phyloP scores from a whole-genome alignment of 306 rosid genomes.

The Pachyrhizus erosus region DNA sequence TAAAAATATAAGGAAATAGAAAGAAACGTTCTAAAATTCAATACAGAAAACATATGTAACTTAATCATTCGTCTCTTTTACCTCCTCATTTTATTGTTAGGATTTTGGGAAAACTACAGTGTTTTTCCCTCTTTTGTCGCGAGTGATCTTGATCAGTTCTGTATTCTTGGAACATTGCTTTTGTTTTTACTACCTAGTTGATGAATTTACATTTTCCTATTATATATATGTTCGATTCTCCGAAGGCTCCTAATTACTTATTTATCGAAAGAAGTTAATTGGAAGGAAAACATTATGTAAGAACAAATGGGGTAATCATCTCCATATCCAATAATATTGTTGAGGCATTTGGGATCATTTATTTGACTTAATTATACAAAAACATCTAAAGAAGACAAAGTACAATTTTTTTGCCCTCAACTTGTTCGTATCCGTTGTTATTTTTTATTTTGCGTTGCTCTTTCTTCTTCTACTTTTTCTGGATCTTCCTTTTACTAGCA shows the following conservation, averaged over 20 bases:
- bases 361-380: conserved; percentile 35
- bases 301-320: not conserved
- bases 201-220: not conserved
- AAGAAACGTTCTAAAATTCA: not conserved
- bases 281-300: not conserved
- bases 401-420: not conserved
- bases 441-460: conserved; percentile 7
- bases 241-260: not conserved
- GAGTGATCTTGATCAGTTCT: conserved; percentile 1
- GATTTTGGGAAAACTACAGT: not conserved
- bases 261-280: conserved; percentile 1
- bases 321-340: conserved; percentile 6
- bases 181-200: not conserved
- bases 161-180: not conserved
- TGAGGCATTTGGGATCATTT: not conserved
- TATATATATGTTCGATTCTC: not conserved
- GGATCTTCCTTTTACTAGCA: conserved; percentile 27
- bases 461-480: conserved; percentile 2
- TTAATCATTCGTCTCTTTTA: not conserved
- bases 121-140: not conserved
- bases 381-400: conserved; percentile 30
- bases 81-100: not conserved
- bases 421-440: not conserved
- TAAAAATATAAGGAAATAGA: not conserved
- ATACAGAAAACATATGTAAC: not conserved